These are phyloP conservation scores for Saccharomyces hybrid DNA, from an alignment of 1,139 yeast species.

Conservation along the genomic window DNA sequence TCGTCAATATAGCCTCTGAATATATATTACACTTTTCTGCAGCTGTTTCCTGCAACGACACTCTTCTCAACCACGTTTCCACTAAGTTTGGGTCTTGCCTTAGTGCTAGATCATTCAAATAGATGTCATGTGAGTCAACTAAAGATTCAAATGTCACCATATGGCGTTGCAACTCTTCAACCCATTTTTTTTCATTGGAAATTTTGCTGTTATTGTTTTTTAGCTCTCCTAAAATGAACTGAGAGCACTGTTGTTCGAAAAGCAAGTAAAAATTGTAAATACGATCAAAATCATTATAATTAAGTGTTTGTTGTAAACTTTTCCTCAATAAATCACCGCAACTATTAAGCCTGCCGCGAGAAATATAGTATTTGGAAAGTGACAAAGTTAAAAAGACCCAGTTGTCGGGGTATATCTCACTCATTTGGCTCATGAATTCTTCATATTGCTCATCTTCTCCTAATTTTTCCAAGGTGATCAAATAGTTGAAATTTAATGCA, in stretches of 20 bases:
- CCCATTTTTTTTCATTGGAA: conserved; percentile 10
- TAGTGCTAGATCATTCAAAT: conserved; percentile 58
- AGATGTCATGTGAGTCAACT: conserved; percentile 46
- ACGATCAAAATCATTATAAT: conserved; percentile 55
- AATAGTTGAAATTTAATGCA: conserved; percentile 40
- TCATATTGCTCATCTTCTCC: conserved; percentile 29
- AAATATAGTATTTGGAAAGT: conserved; percentile 44
- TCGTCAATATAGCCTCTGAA: conserved; percentile 57
- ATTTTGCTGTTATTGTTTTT: conserved; percentile 17
- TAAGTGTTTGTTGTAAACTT: conserved; percentile 36
- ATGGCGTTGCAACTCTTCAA: conserved; percentile 35
- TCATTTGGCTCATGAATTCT: conserved; percentile 35
- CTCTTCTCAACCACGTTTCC: conserved; percentile 61
- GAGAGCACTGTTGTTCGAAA: conserved; percentile 48
- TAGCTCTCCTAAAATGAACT: conserved; percentile 33
- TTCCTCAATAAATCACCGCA: conserved; percentile 37
- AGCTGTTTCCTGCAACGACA: conserved; percentile 35
- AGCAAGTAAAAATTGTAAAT: conserved; percentile 60
- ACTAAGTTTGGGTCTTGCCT: conserved; percentile 58
- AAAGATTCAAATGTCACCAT: conserved; percentile 50
- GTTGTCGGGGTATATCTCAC: conserved; percentile 54
- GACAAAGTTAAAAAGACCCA: conserved; percentile 43
- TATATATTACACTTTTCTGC: conserved; percentile 47
- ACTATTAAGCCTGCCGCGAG: conserved; percentile 33
- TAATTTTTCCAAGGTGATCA: conserved; percentile 37